These are phyloP conservation scores for Eimeria tenella DNA, from an alignment of 169 alveolate species.

Conservation along the genomic window DNA sequence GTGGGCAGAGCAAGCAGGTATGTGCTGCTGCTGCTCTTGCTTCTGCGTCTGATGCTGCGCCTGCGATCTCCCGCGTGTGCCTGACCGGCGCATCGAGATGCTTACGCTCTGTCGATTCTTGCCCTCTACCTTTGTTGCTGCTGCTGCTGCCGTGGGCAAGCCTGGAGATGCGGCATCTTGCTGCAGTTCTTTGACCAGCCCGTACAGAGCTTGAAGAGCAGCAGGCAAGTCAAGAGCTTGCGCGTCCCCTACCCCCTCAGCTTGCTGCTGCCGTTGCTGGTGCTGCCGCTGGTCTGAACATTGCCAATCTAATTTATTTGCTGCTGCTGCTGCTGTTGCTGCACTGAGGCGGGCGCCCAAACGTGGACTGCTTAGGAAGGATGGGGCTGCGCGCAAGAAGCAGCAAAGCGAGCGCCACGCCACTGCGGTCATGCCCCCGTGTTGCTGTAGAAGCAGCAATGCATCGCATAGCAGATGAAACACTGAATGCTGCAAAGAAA, in stretches of 20 bases:
- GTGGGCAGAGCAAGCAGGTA: neutral
- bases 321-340: conserved; percentile 46
- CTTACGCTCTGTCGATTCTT: neutral
- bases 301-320: neutral
- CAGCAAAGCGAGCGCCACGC: conserved; percentile 69
- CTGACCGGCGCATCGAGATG: conserved; percentile 27
- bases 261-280: conserved; percentile 8
- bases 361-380: conserved; percentile 60
- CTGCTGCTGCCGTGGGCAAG: neutral
- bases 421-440: conserved; percentile 73
- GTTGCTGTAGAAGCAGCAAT: conserved; percentile 45
- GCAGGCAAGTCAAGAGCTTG: conserved; percentile 62
- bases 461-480: conserved; percentile 70
- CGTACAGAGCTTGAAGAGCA: conserved; percentile 62
- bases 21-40: conserved; percentile 17
- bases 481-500: conserved; percentile 40
- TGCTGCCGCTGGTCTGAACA: neutral
- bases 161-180: conserved; percentile 45
- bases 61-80: conserved; percentile 26
- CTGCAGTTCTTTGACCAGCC: conserved; percentile 63
- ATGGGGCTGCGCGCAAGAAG: conserved; percentile 49
- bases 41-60: conserved; percentile 9
- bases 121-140: neutral
- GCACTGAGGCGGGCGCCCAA: conserved; percentile 50
- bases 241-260: neutral